Base-by-base conservation (phyloP, 805 yeast species). In the Metschnikowia kunwiensis region DNA sequence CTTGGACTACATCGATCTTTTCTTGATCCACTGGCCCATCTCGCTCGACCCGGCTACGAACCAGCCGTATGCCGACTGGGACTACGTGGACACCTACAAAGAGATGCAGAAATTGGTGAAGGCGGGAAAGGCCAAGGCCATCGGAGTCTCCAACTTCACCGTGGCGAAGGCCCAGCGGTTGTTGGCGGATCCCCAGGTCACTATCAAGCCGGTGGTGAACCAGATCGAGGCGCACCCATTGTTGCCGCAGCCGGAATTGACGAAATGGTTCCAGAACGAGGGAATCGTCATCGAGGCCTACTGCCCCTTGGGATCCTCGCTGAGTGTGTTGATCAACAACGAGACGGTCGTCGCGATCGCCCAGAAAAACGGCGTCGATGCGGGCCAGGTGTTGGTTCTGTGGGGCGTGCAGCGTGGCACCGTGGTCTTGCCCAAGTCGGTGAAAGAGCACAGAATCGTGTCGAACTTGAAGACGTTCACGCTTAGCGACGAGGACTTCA, bases 401-500 rank as follows among this genome's bases (percentile, higher is more conserved):
- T 46, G 50, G 51, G 47, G 44, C 15, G 44, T 47, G 23, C 50
- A 46, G 24, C 25, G 51, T 14, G 46, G 42, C 21, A 43, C 48
- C 11, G 33, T 43, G 7, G 48, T 44, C 21, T 47, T 46, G 50
- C 51, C 50, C 17, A 45, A 47, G 38, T 40, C 44, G 3, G 49
- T 40, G 16, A 38, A 42, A 12, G 62, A 57, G 27, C 43, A 58
- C 11, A 53, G 72, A 51, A 53, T 68, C 42, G 47, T 59, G 42
- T 47, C 61, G 31, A 61, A 69, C 53, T 52, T 63, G 46, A 53
- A 64, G 43, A 63, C 70, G 9, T 50, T 65, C 35, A 41, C 30
- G 12, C 57, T 67, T 44, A 46, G 60, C 19, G 57, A 58, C 11
- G 68, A 60, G 29, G 71, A 66, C 39, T 63, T 64, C 35, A 58